Evolutionary conservation across 1,284 basidiomycete species (phyloP).

Genomic region (Microbotryum scabiosae): DNA sequence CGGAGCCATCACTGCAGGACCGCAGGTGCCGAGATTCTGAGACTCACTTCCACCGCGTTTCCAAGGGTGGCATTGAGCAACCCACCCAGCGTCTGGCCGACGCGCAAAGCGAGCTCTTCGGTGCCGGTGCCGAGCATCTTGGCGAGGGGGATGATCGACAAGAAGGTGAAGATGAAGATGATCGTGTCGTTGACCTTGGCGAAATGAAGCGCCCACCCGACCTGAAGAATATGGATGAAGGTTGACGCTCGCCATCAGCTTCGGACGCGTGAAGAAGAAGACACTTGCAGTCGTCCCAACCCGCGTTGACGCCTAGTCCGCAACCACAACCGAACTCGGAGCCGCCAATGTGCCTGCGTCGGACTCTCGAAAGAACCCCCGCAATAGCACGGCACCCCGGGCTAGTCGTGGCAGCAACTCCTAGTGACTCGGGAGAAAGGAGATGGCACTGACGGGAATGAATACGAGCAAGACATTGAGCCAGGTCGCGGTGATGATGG

Average conservation of each 20-base stretch:
- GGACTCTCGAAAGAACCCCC: too few species aligned
- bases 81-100: constrained; percentile 65
- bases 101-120: constrained; percentile 67
- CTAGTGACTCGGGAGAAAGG: background rate
- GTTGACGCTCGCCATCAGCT: background rate
- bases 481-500: constrained; percentile 41
- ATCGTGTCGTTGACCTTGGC: constrained; percentile 37
- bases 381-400: too few species aligned
- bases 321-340: too few species aligned
- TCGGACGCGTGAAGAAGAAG: background rate
- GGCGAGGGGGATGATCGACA: constrained; percentile 50
- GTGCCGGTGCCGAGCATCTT: constrained; percentile 77
- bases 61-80: background rate
- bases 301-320: too few species aligned
- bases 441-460: constrained; percentile 38
- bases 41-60: constrained; percentile 45
- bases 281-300: background rate
- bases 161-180: constrained; percentile 30
- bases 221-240: background rate
- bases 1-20: too few species aligned
- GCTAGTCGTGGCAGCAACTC: too few species aligned
- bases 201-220: constrained; percentile 44
- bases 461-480: constrained; percentile 45
- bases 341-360: too few species aligned
- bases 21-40: background rate